phyloP scores from a whole-genome alignment of 257 asterid species.

The Striga asiatica region DNA sequence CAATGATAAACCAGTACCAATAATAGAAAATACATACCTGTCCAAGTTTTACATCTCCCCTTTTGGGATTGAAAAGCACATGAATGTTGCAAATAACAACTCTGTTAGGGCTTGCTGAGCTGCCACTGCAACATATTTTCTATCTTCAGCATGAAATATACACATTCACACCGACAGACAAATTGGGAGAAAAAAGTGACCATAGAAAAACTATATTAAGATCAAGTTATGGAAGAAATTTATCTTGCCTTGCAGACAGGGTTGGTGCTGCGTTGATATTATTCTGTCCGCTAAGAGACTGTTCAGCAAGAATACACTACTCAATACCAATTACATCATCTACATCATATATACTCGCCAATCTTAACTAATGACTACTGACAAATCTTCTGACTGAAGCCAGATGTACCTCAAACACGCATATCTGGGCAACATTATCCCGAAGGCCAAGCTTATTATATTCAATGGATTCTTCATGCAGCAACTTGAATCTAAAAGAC shows the following conservation, averaged over 20 bases:
- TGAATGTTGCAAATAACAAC: conserved; percentile 89
- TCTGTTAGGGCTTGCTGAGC: conserved; percentile 38
- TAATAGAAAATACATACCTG: conserved; percentile 45
- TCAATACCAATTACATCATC: neutral
- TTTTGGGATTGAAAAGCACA: conserved; percentile 90
- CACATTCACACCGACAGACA: neutral
- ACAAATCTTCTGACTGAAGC: conserved; percentile 7
- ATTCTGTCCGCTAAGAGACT: conserved; percentile 39
- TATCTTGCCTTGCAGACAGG: conserved; percentile 38
- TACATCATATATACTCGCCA: conserved; percentile 6
- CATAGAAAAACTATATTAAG: neutral
- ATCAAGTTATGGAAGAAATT: neutral
- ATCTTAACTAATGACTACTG: conserved; percentile 3
- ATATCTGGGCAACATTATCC: conserved; percentile 94
- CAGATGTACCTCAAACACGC: conserved; percentile 71
- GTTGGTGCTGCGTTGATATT: conserved; percentile 23
- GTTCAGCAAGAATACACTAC: conserved; percentile 20
- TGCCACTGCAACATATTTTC: conserved; percentile 23
- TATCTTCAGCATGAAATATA: conserved; percentile 16
- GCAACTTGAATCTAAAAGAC: conserved; percentile 70
- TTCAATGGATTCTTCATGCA: conserved; percentile 81
- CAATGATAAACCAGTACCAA: conserved; percentile 11
- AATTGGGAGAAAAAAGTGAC: neutral
- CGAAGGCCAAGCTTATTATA: conserved; percentile 71
- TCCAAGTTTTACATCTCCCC: conserved; percentile 95